Conservation (phyloP, 208 protist genomes). For the Zelonia costaricensis region DNA sequence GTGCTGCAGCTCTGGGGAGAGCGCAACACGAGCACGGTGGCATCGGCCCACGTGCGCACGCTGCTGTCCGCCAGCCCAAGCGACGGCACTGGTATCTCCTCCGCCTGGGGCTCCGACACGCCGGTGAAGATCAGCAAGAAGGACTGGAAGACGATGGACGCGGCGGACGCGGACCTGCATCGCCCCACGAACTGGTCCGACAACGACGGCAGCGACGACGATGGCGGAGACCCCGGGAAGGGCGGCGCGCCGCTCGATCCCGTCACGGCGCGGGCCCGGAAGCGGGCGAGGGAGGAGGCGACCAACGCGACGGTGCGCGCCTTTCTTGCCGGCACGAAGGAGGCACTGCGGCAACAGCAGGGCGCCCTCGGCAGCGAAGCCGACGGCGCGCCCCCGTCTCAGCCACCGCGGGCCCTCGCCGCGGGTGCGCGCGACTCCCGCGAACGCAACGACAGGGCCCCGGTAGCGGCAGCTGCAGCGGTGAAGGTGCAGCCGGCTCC, state of each 20-base stretch:
- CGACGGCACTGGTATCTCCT: constrained; percentile 8
- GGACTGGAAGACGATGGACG: constrained; percentile 68
- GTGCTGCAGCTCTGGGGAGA: constrained; percentile 30
- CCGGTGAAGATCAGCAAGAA: constrained; percentile 27
- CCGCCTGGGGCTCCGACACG: constrained; percentile 17
- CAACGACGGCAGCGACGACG: constrained; percentile 14
- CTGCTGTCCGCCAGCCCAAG: not conserved
- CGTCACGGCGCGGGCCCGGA: constrained; percentile 10
- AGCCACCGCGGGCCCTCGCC: no score
- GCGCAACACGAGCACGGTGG: constrained; percentile 2
- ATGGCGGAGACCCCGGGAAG: constrained; percentile 1
- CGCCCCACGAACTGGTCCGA: constrained; percentile 22
- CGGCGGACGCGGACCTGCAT: constrained; percentile 30
- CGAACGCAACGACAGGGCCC: no score
- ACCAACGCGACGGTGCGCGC: constrained; percentile 7
- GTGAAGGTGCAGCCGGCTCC: no score
- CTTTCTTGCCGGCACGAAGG: constrained; percentile 6
- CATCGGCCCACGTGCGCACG: not conserved
- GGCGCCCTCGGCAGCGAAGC: not conserved
- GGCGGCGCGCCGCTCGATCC: not conserved
- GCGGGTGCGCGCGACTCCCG: no score
- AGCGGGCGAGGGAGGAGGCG: constrained; percentile 18
- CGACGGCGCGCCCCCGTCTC: not conserved
- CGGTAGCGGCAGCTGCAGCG: no score
- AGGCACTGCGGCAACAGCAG: constrained; percentile 14